Evolutionary conservation across 768 basidiomycete species (phyloP).

Genomic region (Hypholoma fasciculare): DNA sequence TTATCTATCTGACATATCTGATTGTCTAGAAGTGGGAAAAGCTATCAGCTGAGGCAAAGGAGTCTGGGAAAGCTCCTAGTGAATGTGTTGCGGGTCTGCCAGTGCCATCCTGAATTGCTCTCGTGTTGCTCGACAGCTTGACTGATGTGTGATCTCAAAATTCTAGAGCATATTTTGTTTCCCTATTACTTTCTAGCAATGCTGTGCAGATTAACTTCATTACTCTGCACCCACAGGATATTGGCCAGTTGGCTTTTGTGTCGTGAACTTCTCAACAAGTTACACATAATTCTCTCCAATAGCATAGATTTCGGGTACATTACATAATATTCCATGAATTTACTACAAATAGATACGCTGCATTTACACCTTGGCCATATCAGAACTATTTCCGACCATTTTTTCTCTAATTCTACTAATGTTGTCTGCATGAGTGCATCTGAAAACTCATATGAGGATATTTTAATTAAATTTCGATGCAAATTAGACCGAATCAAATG

Average conservation of each 20-base stretch:
- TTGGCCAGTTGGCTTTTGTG: too few relatives aligned
- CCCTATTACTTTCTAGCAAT: too few relatives aligned
- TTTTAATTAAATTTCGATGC: neutral
- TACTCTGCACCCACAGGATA: too few relatives aligned
- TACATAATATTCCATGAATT: conserved; percentile 4
- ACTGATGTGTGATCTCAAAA: too few relatives aligned
- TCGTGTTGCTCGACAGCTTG: too few relatives aligned
- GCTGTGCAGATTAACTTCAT: too few relatives aligned
- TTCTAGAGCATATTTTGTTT: too few relatives aligned
- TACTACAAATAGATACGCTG: neutral
- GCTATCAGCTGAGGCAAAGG: conserved; percentile 1
- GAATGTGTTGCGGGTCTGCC: too few relatives aligned
- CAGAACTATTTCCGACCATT: neutral
- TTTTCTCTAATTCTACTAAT: neutral
- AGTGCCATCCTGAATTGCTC: too few relatives aligned
- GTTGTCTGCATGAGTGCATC: neutral
- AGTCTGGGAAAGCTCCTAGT: neutral
- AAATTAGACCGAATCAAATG: neutral
- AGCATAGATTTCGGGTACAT: neutral
- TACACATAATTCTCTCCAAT: neutral
- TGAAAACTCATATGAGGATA: neutral
- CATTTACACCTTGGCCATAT: neutral
- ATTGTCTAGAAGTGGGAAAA: conserved; percentile 3
- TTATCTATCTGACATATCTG: neutral
- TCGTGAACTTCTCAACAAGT: too few relatives aligned